phyloP scores from a whole-genome alignment of 208 protist genomes.

The Trypanosomatidae sp. region DNA sequence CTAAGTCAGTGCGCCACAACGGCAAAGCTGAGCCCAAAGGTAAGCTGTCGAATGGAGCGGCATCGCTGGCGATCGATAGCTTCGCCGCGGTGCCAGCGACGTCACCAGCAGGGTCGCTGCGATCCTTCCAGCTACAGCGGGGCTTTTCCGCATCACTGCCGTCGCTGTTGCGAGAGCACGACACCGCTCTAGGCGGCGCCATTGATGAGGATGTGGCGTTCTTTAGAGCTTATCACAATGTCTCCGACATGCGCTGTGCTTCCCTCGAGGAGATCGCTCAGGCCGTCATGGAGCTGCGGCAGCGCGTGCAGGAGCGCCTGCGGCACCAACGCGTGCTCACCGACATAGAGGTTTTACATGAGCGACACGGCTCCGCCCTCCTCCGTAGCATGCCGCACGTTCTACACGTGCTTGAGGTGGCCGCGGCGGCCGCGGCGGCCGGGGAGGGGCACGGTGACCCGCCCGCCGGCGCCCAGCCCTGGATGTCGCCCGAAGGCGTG shows the following conservation, averaged over 20 bases:
- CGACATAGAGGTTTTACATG: constrained; percentile 21
- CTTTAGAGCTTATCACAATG: constrained; percentile 43
- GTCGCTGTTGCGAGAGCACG: background rate
- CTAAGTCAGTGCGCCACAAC: background rate
- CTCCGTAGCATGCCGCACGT: constrained; percentile 30
- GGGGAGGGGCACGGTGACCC: background rate
- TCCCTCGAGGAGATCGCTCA: constrained; percentile 42
- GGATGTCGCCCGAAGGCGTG: constrained; percentile 15
- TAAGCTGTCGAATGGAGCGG: background rate
- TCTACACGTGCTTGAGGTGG: constrained; percentile 20
- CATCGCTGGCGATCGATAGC: background rate
- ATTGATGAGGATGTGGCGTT: constrained; percentile 31
- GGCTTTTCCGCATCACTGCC: background rate
- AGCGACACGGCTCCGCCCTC: constrained; percentile 19
- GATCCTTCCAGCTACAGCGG: no score
- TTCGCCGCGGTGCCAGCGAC: no score
- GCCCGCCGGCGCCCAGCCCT: background rate
- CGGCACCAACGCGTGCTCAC: constrained; percentile 27
- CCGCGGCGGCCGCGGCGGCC: constrained; percentile 5
- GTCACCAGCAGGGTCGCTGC: background rate
- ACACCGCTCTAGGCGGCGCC: background rate
- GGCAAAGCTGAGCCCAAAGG: background rate
- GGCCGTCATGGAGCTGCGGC: constrained; percentile 49
- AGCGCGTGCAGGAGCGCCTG: constrained; percentile 39
- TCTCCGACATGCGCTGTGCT: constrained; percentile 67